Evolutionary conservation across 768 basidiomycete genomes (phyloP), one percentile per base, ranked within the genome.

Genomic region (Leccinum incarnatum): DNA sequence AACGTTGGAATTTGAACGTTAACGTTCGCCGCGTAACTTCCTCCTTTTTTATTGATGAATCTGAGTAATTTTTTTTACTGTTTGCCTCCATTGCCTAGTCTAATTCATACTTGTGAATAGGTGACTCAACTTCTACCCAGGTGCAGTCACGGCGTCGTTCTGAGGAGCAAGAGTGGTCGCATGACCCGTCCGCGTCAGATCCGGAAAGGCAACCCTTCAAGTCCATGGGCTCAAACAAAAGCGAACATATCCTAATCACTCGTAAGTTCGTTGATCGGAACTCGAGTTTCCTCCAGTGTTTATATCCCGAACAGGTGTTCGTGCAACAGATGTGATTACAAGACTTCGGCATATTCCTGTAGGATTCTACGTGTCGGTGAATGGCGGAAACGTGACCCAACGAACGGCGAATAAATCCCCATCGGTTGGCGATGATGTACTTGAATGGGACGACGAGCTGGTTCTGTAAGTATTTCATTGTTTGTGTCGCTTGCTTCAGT

Each of bases 361-460:
- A 9, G 50, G 50, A 30, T 51, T 51, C 25, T 51, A 51, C 30
- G 50, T 51, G 5, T 19, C 19, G n/a, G 30, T 51, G 6, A 21
- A 19, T 10, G 19, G 19, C n/a, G 50, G n/a, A 21, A 34, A 11
- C n/a, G 50, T 34, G 50, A 51, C 5, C 30, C 15, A 51, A 11
- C 29, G 30, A 34, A 51, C 30, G 17, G 21, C 12, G n/a, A 51
- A 19, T 30, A 51, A 6, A 19, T 11, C 30, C 19, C 3, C 8
- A 17, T 27, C 17, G n/a, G 45, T 54, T 4, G 15, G 25, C 42
- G 27, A 54, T 19, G 9, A 45, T 23, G 45, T 21, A 4, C 30
- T 47, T 14, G 42, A 54, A 54, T 54, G 54, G 54, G 45, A 54
- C 45, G 55, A 56, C 12, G 32, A 50, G 23, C 37, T 56, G 15